A percentile compares a stretch with the other conserved stretches of the same genome.
Evolutionary conservation across 192 early-diverging fungal species (phyloP).

Genomic region (Dispira parvispora): DNA sequence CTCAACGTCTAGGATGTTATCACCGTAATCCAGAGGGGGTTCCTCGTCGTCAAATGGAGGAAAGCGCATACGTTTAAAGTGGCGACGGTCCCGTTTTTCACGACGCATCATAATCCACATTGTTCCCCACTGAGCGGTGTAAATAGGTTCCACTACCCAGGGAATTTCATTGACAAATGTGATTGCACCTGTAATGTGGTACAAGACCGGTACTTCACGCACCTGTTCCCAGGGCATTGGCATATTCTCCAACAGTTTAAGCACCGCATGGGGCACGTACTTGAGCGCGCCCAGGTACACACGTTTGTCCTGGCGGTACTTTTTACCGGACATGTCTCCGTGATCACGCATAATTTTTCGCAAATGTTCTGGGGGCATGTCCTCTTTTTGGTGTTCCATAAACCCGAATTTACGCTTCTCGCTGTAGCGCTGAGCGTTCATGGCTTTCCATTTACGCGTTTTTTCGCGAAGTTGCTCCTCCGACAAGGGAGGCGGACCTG

Average conservation of each 20-base stretch:
- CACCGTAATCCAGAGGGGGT: slow-evolving; percentile 95
- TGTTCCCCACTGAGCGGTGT: slow-evolving; percentile 97
- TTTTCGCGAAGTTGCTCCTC: slow-evolving; percentile 63
- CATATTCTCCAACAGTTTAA: slow-evolving; percentile 98
- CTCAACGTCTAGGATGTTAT: slow-evolving; percentile 96
- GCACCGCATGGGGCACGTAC: slow-evolving; percentile 94
- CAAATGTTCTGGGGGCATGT: slow-evolving; percentile 95
- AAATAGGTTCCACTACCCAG: slow-evolving; percentile 93
- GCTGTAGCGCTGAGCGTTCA: slow-evolving; percentile 79
- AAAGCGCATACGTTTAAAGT: slow-evolving; percentile 98
- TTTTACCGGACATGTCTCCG: slow-evolving; percentile 97
- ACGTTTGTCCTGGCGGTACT: slow-evolving; percentile 93
- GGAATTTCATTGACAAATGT: slow-evolving; percentile 96
- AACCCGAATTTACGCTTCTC: slow-evolving; percentile 92
- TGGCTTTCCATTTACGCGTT: slow-evolving; percentile 78
- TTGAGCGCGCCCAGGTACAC: slow-evolving; percentile 97
- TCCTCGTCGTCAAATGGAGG: slow-evolving; percentile 99
- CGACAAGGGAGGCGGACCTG: neutral
- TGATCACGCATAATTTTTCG: slow-evolving; percentile 99
- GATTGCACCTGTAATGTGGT: slow-evolving; percentile 97
- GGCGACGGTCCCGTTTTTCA: slow-evolving; percentile 91
- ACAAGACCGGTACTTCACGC: slow-evolving; percentile 87
- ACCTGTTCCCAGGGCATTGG: slow-evolving; percentile 99
- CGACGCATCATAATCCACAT: slow-evolving; percentile 99
- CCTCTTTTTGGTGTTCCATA: slow-evolving; percentile 82